Base-by-base conservation (phyloP, 768 basidiomycete species). In the Russula griseocarnosa region DNA sequence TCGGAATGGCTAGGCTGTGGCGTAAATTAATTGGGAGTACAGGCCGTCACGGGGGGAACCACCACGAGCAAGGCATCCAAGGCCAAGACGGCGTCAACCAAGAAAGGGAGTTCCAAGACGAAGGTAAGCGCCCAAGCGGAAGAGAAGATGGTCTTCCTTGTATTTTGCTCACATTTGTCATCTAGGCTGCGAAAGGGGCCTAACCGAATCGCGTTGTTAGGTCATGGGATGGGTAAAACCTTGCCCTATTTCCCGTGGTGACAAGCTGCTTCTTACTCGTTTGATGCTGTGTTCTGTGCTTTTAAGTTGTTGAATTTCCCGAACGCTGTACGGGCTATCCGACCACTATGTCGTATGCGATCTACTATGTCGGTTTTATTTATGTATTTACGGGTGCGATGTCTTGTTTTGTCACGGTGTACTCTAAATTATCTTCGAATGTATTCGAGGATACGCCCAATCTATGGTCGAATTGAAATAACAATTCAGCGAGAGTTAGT, bases 1-100 rank as follows among this genome's bases (percentile, higher is more conserved):
- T 36, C 14, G 26, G n/a, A 22, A 51, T 42, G 7, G 34, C 49
- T 62, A 36, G 24, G 38, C 55, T 56, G 22, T n/a, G 22, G 44
- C 55, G 18, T n/a, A 10, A 57, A 28, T 54, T 58, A 20, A 49
- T 34, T 68, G 9, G n/a, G 58, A 20, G 40, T 24, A n/a, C 68
- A 87, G 86, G 77, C 79, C 66, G 76, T 80, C 28, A 86, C 82
- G 44, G 83, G 85, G 10, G 75, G 77, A 0, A 77, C 75, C 13
- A 69, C 81, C 28, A 6, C 58, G 14, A 65, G 49, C 49, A 65
- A 56, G 22, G 70, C 80, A 40, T 60, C 69, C 30, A 73, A 72
- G 68, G 66, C 71, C 13, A 73, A 73, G 69, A 13, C 68, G 36
- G 59, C 68, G 22, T 62, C 71, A 32, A 56, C 65, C 11, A 71